These are phyloP conservation scores for Trypanosoma vivax DNA, from an alignment of 208 protist genomes.

Conservation along the genomic window DNA sequence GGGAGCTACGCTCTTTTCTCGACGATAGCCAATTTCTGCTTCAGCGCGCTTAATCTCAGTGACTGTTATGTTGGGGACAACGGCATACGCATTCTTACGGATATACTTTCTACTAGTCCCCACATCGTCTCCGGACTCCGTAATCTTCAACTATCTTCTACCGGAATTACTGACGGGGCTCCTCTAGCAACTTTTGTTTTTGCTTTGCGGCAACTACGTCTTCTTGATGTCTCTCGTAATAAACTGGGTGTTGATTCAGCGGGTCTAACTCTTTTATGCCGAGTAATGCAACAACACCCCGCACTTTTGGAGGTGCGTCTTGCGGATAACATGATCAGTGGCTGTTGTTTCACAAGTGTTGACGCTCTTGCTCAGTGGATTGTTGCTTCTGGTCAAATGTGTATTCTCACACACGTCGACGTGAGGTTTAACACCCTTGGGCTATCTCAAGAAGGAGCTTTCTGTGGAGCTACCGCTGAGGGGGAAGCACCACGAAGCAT, in stretches of 20 bases:
- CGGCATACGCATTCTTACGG: conserved; percentile 7
- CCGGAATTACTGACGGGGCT: conserved; percentile 21
- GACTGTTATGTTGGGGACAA: conserved; percentile 20
- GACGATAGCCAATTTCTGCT: conserved; percentile 2
- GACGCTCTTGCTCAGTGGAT: conserved; percentile 41
- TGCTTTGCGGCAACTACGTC: conserved; percentile 18
- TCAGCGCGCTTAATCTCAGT: conserved; percentile 10
- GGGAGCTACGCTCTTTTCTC: conserved; percentile 5
- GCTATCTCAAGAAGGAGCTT: neutral
- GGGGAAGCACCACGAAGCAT: neutral
- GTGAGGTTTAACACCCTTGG: conserved; percentile 21
- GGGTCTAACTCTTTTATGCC: conserved; percentile 25
- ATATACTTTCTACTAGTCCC: conserved; percentile 9
- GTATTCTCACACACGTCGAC: conserved; percentile 13
- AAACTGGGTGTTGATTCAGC: conserved; percentile 23
- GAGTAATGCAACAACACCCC: conserved; percentile 27
- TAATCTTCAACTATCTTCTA: conserved; percentile 18
- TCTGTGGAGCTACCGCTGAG: neutral
- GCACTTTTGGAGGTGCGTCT: conserved; percentile 26
- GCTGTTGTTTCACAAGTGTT: conserved; percentile 20
- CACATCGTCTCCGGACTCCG: conserved; percentile 1
- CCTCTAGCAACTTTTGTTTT: conserved; percentile 26
- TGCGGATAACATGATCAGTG: conserved; percentile 33
- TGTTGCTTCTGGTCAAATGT: conserved; percentile 20
- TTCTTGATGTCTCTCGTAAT: conserved; percentile 44